Percentiles rank a stretch among this genome's conserved stretches.
These are phyloP conservation scores for Penicillium capsulatum DNA, from an alignment of 2,329 filamentous ascomycete genomes.

Conservation along the genomic window DNA sequence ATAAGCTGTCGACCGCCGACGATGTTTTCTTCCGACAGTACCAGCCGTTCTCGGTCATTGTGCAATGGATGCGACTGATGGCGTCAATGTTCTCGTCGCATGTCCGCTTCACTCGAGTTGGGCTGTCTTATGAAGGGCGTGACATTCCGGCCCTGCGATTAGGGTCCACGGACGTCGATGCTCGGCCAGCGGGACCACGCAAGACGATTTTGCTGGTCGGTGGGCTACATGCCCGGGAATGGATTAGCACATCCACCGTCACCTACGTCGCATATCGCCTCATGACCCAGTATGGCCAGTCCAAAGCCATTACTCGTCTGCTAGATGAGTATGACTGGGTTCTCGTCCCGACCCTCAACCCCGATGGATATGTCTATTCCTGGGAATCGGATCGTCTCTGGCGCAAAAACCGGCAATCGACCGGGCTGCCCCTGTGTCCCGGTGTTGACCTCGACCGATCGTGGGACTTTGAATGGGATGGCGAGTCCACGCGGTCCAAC, in stretches of 20 bases:
- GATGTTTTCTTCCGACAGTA: slow-evolving; percentile 91
- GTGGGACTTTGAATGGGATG: slow-evolving; percentile 82
- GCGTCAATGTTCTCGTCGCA: slow-evolving; percentile 85
- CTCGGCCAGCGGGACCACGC: slow-evolving; percentile 47
- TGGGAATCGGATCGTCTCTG: slow-evolving; percentile 90
- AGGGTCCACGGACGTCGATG: slow-evolving; percentile 55
- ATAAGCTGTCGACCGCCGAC: slow-evolving; percentile 32
- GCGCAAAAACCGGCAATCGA: slow-evolving; percentile 86
- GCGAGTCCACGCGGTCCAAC: slow-evolving; percentile 61
- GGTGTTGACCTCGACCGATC: slow-evolving; percentile 86
- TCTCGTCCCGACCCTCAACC: slow-evolving; percentile 83
- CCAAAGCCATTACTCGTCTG: slow-evolving; percentile 65
- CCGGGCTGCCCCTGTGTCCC: slow-evolving; percentile 73
- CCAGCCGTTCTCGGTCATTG: slow-evolving; percentile 77
- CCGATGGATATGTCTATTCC: slow-evolving; percentile 90
- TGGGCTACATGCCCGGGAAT: slow-evolving; percentile 89
- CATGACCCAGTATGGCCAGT: slow-evolving; percentile 76
- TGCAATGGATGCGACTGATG: slow-evolving; percentile 88
- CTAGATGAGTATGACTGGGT: slow-evolving; percentile 82
- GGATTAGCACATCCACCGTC: slow-evolving; percentile 89
- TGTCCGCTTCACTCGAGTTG: slow-evolving; percentile 69
- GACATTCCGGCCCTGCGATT: slow-evolving; percentile 79
- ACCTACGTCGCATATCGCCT: slow-evolving; percentile 87
- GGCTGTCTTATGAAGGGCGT: slow-evolving; percentile 81
- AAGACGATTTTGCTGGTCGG: slow-evolving; percentile 79